phyloP scores from a whole-genome alignment of 176 grass and related monocot species.

The Oryza nivara region DNA sequence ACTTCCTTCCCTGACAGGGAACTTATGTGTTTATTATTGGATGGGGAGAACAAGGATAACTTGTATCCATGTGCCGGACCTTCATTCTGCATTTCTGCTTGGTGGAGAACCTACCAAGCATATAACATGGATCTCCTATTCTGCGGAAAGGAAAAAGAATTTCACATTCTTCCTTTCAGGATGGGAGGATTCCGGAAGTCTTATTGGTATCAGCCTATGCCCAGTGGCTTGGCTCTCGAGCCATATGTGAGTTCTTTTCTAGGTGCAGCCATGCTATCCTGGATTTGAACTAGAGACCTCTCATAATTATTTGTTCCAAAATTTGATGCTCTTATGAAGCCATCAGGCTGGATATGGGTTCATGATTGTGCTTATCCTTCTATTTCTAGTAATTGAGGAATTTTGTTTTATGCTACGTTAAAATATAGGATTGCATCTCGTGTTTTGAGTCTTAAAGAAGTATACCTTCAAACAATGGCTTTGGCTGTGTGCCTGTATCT shows the following conservation, averaged over 20 bases:
- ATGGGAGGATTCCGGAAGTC: not conserved
- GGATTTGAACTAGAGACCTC: not conserved
- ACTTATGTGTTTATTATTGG: not conserved
- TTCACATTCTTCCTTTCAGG: not conserved
- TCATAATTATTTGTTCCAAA: slow-evolving; percentile 6
- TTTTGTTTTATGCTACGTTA: not conserved
- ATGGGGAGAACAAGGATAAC: not conserved
- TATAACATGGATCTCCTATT: not conserved
- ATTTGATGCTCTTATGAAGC: not conserved
- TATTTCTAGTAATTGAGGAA: not conserved
- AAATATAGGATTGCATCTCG: not conserved
- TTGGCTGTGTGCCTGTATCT: not conserved
- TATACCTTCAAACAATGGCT: not conserved
- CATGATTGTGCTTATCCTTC: not conserved
- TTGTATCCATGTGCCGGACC: not conserved
- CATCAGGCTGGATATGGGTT: not conserved
- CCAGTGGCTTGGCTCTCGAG: not conserved
- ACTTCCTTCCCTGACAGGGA: not conserved
- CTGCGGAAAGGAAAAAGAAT: not conserved
- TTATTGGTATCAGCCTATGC: not conserved
- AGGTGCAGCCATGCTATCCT: not conserved
- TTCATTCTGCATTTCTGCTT: not conserved
- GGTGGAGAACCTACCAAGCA: not conserved
- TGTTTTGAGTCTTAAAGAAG: not conserved
- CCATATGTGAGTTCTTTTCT: not conserved